Conservation (phyloP, 768 basidiomycete species). For the Podaxis sp. region DNA sequence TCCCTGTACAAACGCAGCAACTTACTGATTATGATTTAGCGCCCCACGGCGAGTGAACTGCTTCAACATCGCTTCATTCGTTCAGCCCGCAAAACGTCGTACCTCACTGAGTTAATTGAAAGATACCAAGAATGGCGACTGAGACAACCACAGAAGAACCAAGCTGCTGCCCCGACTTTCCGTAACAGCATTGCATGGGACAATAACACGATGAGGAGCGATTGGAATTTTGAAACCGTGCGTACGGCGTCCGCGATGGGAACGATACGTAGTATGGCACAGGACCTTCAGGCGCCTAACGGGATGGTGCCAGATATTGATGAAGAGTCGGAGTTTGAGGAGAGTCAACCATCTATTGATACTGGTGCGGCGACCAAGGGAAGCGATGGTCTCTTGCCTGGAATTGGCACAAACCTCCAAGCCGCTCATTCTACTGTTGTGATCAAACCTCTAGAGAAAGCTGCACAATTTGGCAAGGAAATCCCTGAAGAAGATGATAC, state of each 20-base stretch:
- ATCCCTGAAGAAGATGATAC: conserved; percentile 35
- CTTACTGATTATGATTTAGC: conserved; percentile 41
- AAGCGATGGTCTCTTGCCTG: conserved; percentile 46
- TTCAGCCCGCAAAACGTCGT: conserved; percentile 76
- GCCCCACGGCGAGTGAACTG: conserved; percentile 88
- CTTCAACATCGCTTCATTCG: conserved; percentile 93
- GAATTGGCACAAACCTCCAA: conserved; percentile 48
- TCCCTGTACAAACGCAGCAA: neutral
- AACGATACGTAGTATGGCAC: conserved; percentile 70
- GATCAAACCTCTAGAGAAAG: conserved; percentile 45
- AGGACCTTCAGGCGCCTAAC: conserved; percentile 55
- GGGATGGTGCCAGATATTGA: conserved; percentile 44
- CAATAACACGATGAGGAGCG: conserved; percentile 78
- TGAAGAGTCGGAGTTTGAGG: conserved; percentile 50
- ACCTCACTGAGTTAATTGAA: conserved; percentile 85
- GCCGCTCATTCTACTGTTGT: conserved; percentile 73
- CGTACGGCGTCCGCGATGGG: conserved; percentile 72
- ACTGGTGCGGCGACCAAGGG: conserved; percentile 64
- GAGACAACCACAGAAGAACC: conserved; percentile 57
- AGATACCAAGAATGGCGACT: conserved; percentile 77
- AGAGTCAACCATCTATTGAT: conserved; percentile 50
- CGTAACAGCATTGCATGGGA: conserved; percentile 68
- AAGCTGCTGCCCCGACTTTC: conserved; percentile 55
- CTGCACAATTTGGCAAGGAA: conserved; percentile 31
- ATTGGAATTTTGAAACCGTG: conserved; percentile 95